Evolutionary conservation across 495 filamentous ascomycete genomes (phyloP).

Genomic region (Xylaria intraflava): DNA sequence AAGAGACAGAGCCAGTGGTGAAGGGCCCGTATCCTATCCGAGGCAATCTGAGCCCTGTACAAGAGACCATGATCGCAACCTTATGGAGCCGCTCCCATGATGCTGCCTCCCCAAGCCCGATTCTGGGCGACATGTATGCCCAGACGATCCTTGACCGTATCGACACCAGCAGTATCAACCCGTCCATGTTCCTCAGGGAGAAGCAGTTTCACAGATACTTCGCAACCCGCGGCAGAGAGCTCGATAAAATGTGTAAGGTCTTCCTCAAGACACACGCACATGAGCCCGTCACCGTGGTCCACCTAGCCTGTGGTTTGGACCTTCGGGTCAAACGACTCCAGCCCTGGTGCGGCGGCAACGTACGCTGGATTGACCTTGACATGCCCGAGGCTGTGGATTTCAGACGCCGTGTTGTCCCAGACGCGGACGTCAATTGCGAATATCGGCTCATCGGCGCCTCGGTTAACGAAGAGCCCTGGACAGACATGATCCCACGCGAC

Average conservation of each 20-base stretch:
- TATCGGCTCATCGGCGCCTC: constrained; percentile 12
- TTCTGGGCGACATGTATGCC: constrained; percentile 14
- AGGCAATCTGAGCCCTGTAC: constrained; percentile 8
- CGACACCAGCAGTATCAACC: constrained; percentile 7
- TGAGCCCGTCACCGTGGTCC: constrained; percentile 12
- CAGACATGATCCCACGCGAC: constrained; percentile 14
- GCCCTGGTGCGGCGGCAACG: constrained; percentile 5
- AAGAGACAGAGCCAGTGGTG: not conserved
- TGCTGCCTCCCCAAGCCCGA: constrained; percentile 4
- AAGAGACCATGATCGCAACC: constrained; percentile 13
- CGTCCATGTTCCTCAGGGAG: constrained; percentile 4
- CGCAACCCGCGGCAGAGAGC: constrained; percentile 9
- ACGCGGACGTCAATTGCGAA: constrained; percentile 6
- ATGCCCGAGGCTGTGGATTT: constrained; percentile 16
- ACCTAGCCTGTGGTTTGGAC: constrained; percentile 20
- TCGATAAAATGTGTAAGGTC: constrained; percentile 13
- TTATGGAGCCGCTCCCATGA: constrained; percentile 11
- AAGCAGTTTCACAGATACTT: not conserved
- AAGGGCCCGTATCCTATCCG: not conserved
- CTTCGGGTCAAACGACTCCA: constrained; percentile 12
- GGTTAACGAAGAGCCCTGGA: constrained; percentile 12
- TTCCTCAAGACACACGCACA: constrained; percentile 10
- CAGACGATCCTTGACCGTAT: constrained; percentile 7
- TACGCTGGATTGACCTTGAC: constrained; percentile 20
- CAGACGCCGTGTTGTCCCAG: constrained; percentile 7